Evolutionary conservation across 768 basidiomycete species (phyloP).

Genomic region (Kwoniella sp.): DNA sequence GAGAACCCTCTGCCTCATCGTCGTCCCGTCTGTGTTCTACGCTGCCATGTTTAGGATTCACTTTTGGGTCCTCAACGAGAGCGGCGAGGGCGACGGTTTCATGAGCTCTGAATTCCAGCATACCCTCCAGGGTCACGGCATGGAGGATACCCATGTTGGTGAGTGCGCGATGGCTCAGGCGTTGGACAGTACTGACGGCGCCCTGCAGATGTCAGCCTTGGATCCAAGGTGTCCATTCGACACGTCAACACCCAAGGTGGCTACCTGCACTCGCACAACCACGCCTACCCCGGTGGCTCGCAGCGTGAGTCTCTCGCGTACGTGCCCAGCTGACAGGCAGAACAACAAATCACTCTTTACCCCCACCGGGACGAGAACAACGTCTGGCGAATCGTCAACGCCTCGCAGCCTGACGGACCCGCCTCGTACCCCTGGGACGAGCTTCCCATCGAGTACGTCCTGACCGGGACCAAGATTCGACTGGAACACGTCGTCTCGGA

Average conservation of each 20-base stretch:
- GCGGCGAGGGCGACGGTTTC: slow-evolving; percentile 96
- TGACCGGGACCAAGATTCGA: slow-evolving; percentile 66
- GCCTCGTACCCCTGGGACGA: slow-evolving; percentile 56
- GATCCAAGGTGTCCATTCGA: slow-evolving; percentile 74
- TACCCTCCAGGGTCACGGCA: slow-evolving; percentile 78
- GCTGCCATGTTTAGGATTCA: slow-evolving; percentile 97
- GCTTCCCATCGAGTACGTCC: slow-evolving; percentile 62
- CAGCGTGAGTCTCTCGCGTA: slow-evolving; percentile 61
- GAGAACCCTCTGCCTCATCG: slow-evolving; percentile 82
- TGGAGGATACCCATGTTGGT: slow-evolving; percentile 92
- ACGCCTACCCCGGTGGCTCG: slow-evolving; percentile 84
- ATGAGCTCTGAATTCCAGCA: slow-evolving; percentile 99
- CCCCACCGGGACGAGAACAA: slow-evolving; percentile 98
- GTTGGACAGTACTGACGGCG: too few species aligned
- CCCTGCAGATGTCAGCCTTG: slow-evolving; percentile 69
- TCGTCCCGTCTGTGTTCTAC: slow-evolving; percentile 79
- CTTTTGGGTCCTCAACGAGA: slow-evolving; percentile 78
- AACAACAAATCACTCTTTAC: slow-evolving; percentile 98
- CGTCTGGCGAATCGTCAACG: slow-evolving; percentile 79
- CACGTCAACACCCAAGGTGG: slow-evolving; percentile 97
- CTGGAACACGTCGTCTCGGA: slow-evolving; percentile 73
- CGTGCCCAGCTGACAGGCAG: slow-evolving; percentile 52
- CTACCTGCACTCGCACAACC: slow-evolving; percentile 92
- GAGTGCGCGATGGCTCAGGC: slow-evolving; percentile 29
- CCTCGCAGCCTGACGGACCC: slow-evolving; percentile 54